Evolutionary conservation across 139 green algal genomes (phyloP), one percentile per base, ranked within the genome.

Genomic region (Picochlorum sp.): DNA sequence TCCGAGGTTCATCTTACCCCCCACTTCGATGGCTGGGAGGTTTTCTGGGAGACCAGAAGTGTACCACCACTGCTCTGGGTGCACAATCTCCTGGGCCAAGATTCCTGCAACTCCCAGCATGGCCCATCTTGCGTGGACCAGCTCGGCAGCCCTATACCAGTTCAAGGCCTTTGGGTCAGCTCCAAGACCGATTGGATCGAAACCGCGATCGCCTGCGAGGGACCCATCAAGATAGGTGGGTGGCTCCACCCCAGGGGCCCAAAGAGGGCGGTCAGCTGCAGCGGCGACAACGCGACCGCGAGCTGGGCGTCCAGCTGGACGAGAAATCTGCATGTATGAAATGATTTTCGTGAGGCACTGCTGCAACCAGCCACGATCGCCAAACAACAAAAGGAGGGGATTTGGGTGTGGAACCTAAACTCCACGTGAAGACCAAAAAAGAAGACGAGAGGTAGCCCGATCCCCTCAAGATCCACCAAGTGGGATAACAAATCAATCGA

Each of bases 81-180:
- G 49, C 15, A 71, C 9, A 34, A 76, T 61, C 62, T 71, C 62
- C 71, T 90, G 88, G 15, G 68, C 80, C 18, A 96, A 72, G 69
- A 96, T 89, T 50, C 90, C 90, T 6, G 89, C 89, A 30, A 90
- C 85, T 28, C 74, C 90, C 8, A 92, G 73, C 90, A 96, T 96
- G 30, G 90, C 90, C 87, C 87, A 97, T 63, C 90, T 84, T 32
- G 59, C 59, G 75, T 96, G 89, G 70, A 90, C 79, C 23, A 77
- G 74, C 74, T 87, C 82, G 21, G 65, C 68, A 74, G 85, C 75
- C 15, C 60, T 56, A 57, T 80, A 85, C 77, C 75, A 89, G 61
- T 68, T 78, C 26, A 89, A 69, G 15, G 18, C 32, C 64, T 87
- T 77, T 7, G 66, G 37, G 61, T 89, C 74, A 23, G 75, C 63